Conservation (phyloP, 345 rosid species). For the Syzygium grande region DNA sequence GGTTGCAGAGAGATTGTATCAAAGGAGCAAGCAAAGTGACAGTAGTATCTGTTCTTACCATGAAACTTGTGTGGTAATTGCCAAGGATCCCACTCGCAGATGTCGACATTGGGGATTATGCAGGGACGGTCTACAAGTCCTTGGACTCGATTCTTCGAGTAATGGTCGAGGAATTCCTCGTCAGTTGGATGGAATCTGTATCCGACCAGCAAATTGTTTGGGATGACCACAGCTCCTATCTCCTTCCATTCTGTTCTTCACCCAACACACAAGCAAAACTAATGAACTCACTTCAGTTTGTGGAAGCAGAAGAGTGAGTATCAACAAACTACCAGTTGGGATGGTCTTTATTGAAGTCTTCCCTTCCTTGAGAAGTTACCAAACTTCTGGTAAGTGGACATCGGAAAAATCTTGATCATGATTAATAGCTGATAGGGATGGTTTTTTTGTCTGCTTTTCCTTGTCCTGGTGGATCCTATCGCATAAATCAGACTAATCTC, state of each 20-base stretch:
- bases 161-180: background rate
- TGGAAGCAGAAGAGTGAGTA: background rate
- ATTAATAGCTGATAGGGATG: background rate
- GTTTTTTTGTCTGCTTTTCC: background rate
- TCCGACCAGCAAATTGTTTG: background rate
- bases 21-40: background rate
- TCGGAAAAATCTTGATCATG: background rate
- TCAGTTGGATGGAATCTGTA: background rate
- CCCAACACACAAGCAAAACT: background rate
- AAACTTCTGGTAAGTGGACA: background rate
- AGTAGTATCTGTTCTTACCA: background rate
- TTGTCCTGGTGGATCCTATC: background rate
- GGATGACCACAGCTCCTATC: background rate
- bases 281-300: background rate
- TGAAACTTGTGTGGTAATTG: background rate
- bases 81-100: background rate
- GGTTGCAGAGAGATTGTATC: too few relatives aligned
- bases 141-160: background rate
- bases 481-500: background rate
- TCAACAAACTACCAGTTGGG: background rate
- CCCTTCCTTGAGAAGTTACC: constrained; percentile 1
- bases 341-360: background rate
- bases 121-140: background rate
- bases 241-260: background rate
- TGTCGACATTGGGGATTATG: background rate